These are phyloP conservation scores for Geum urbanum DNA, from an alignment of 306 rosid genomes.

Conservation along the genomic window DNA sequence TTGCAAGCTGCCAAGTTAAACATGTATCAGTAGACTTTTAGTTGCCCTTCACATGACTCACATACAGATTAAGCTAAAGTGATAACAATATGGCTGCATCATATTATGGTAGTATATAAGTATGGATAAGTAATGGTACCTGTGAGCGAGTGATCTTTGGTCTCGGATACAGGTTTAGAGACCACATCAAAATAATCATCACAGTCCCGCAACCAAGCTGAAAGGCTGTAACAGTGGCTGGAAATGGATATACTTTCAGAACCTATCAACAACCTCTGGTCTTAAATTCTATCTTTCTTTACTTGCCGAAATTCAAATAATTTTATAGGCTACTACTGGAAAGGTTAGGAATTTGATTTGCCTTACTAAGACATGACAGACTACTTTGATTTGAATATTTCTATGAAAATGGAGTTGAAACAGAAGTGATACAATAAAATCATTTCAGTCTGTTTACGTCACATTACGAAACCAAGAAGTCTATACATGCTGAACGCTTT, in stretches of 20 bases:
- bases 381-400: background rate
- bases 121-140: slow-evolving; percentile 28
- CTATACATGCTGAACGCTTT: background rate
- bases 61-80: background rate
- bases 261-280: slow-evolving; percentile 50
- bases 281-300: slow-evolving; percentile 15
- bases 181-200: slow-evolving; percentile 56
- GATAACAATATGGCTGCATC: background rate
- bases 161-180: slow-evolving; percentile 47
- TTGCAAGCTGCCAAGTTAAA: slow-evolving; percentile 34
- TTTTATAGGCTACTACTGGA: background rate
- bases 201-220: slow-evolving; percentile 49
- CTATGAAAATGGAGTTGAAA: too few species aligned
- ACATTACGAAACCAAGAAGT: background rate
- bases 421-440: background rate
- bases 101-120: background rate
- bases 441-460: background rate
- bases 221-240: slow-evolving; percentile 72
- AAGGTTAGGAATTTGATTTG: background rate
- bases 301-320: background rate
- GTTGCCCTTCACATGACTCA: background rate
- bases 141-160: slow-evolving; percentile 52
- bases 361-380: background rate
- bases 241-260: slow-evolving; percentile 86
- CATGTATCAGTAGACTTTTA: background rate